A percentile compares a stretch with the other conserved stretches of the same genome.
These are phyloP conservation scores for Avena eriantha DNA, from an alignment of 176 grass and related monocot species.

Conservation along the genomic window DNA sequence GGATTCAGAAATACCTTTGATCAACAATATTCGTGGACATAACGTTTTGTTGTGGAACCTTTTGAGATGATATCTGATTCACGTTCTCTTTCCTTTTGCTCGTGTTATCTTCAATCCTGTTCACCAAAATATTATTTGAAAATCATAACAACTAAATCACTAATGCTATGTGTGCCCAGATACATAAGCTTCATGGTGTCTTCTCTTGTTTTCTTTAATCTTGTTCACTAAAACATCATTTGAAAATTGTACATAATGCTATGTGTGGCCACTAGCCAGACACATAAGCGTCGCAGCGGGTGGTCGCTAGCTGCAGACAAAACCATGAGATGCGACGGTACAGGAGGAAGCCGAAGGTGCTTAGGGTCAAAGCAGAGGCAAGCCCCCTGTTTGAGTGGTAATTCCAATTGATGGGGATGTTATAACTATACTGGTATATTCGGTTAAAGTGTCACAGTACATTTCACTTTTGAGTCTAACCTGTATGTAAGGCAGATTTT, in stretches of 20 bases:
- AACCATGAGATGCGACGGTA: neutral
- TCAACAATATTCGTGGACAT: neutral
- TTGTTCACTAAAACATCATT: constrained; percentile 1
- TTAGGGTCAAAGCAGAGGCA: neutral
- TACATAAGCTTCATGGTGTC: neutral
- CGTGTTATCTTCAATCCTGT: neutral
- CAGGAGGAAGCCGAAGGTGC: neutral
- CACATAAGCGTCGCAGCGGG: neutral
- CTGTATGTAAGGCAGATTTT: neutral
- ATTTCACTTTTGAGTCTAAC: neutral
- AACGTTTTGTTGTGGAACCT: constrained; percentile 11
- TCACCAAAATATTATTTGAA: neutral
- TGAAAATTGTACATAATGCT: constrained; percentile 1
- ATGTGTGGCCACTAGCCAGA: neutral
- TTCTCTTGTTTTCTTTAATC: constrained; percentile 10
- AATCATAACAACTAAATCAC: constrained; percentile 9
- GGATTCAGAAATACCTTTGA: constrained; percentile 28
- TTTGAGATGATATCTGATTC: constrained; percentile 8
- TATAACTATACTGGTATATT: neutral
- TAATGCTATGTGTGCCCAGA: neutral
- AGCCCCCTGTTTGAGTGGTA: neutral
- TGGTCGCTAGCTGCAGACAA: neutral
- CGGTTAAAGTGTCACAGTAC: neutral
- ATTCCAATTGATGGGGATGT: neutral
- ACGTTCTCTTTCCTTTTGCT: constrained; percentile 12